A percentile compares a stretch with the other conserved stretches of the same genome.
Conservation (phyloP, 2,329 filamentous ascomycete species). For the Cordyceps cicadae region DNA sequence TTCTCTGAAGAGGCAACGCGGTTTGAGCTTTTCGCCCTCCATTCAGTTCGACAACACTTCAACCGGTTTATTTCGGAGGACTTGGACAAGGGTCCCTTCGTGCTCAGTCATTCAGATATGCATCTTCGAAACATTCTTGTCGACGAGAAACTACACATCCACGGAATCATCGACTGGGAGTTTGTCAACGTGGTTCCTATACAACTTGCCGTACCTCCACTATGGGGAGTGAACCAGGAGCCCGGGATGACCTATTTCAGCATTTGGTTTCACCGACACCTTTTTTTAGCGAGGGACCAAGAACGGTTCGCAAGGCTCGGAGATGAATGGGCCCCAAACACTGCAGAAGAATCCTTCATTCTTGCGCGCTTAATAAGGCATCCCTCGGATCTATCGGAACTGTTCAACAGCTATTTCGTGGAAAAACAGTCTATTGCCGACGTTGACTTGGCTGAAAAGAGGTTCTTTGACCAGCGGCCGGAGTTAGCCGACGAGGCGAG, state of each 20-base stretch:
- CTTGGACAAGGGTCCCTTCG: neutral
- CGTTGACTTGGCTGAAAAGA: too few species aligned
- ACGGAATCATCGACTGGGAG: conserved; percentile 23
- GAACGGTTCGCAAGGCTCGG: neutral
- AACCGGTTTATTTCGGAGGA: neutral
- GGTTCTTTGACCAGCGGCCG: too few species aligned
- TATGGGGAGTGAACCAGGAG: neutral
- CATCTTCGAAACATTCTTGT: conserved; percentile 14
- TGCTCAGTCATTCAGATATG: neutral
- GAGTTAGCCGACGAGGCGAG: too few species aligned
- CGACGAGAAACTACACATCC: conserved; percentile 16
- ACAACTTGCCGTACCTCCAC: conserved; percentile 7
- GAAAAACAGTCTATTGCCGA: too few species aligned
- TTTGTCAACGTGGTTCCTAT: conserved; percentile 13
- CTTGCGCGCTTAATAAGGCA: too few species aligned
- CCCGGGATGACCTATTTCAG: neutral
- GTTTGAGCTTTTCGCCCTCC: neutral
- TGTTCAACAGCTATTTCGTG: too few species aligned
- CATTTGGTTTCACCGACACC: neutral
- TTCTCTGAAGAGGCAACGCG: neutral
- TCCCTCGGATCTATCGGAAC: too few species aligned
- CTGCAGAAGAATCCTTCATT: too few species aligned
- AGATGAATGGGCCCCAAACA: neutral
- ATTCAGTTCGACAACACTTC: neutral
- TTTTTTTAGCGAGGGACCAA: neutral